These are phyloP conservation scores for Rosa lucieae DNA, from an alignment of 306 rosid genomes.

Conservation along the genomic window DNA sequence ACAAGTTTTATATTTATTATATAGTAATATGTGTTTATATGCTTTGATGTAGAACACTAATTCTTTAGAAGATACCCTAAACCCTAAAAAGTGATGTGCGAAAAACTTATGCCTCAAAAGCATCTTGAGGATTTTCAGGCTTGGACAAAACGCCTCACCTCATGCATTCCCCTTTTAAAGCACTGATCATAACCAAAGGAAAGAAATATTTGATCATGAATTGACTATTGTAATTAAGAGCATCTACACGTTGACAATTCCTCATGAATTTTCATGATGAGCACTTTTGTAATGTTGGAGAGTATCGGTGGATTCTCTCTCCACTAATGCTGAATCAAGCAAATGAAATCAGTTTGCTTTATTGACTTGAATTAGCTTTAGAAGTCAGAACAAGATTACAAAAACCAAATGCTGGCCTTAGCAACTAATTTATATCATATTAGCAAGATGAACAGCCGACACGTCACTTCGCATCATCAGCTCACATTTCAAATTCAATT, in stretches of 20 bases:
- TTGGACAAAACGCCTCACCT: too few relatives aligned
- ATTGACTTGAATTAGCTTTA: constrained; percentile 13
- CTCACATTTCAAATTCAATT: background rate
- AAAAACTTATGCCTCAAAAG: too few relatives aligned
- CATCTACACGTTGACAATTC: background rate
- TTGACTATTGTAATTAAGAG: background rate
- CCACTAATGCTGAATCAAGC: constrained; percentile 17
- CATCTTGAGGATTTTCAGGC: too few relatives aligned
- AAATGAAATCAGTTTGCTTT: constrained; percentile 12
- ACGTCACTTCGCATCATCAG: constrained; percentile 20
- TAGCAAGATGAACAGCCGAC: background rate
- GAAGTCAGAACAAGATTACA: background rate
- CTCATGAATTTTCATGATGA: background rate
- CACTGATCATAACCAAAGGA: too few relatives aligned
- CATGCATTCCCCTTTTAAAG: too few relatives aligned
- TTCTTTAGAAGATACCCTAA: too few relatives aligned
- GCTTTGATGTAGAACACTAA: too few relatives aligned
- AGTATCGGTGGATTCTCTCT: constrained; percentile 11
- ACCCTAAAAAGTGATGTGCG: too few relatives aligned
- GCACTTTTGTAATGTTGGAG: background rate
- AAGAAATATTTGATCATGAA: too few relatives aligned
- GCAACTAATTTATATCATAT: background rate
- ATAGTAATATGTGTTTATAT: too few relatives aligned
- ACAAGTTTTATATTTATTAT: too few relatives aligned
- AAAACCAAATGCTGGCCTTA: background rate